Conservation (phyloP, 441 rosid genomes). For the Sinapis alba region DNA sequence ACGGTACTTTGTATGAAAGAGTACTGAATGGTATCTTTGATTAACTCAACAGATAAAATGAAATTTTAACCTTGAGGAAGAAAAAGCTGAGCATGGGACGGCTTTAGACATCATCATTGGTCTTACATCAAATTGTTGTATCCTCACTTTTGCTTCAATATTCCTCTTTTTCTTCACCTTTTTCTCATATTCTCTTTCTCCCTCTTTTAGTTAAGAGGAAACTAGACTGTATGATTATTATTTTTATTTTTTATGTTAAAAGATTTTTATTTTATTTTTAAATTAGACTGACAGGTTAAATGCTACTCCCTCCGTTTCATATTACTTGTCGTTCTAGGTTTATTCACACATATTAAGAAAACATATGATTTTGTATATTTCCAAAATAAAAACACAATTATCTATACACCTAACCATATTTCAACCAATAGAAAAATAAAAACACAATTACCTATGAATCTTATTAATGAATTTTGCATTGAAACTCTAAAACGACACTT, state of each 20-base stretch:
- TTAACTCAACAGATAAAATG: not conserved
- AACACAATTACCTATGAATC: too few relatives aligned
- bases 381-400: too few relatives aligned
- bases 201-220: conserved; percentile 25
- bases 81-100: conserved; percentile 42
- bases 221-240: conserved; percentile 3
- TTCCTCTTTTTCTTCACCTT: conserved; percentile 33
- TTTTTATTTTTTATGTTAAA: not conserved
- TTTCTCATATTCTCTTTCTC: conserved; percentile 24
- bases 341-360: too few relatives aligned
- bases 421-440: too few relatives aligned
- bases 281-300: not conserved
- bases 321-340: too few relatives aligned
- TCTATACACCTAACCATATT: too few relatives aligned
- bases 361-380: too few relatives aligned
- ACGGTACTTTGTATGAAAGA: conserved; percentile 1
- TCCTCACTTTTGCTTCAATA: conserved; percentile 29
- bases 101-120: conserved; percentile 43
- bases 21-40: conserved; percentile 14
- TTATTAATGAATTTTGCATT: too few relatives aligned
- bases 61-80: conserved; percentile 30
- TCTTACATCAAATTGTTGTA: conserved; percentile 38
- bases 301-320: too few relatives aligned
- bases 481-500: too few relatives aligned
- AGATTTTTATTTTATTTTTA: not conserved